Base-by-base conservation (phyloP, 306 rosid species). In the Lathyrus sativus region DNA sequence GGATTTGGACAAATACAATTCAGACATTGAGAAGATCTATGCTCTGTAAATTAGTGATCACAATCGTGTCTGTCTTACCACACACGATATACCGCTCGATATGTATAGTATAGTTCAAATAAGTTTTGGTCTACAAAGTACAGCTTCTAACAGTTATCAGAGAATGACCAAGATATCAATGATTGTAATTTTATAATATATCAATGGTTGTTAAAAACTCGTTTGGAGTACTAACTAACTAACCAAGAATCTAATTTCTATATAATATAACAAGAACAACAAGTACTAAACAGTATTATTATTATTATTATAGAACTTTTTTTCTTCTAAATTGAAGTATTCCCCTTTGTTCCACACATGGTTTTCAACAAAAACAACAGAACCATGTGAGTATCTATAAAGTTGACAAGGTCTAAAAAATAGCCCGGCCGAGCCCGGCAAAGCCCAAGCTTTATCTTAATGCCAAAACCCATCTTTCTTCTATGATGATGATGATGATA, bases 21-120 rank as follows among this genome's bases (percentile, higher is more conserved):
- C 99, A 8, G 97, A 93, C 57, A 65, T 81, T 14, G 99, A 93
- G 65, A 93, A 76, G 79, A 90, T 93, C 24, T 88, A 78, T 71
- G 99, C 99, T 18, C 28, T 93, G 62, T 92, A 76, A 83, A 58
- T 48, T 56, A 38, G 50, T 26, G 24, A 77, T 46, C 31, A 1
- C 38, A 33, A 6, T 6, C 38, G 38, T 33, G 35, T 31, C 35
- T 26, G 51, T 14, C 4, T 48, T 59, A 31, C 53, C 55, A 11
- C 45, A 35, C 39, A n/a, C 39, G 39, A 64, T 29, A 64, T 26
- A 60, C 11, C 15, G 5, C 15, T 1, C 2, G 15, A 61, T 17
- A 19, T 61, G 67, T 62, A 62, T 62, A 62, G 51, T 22, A 62
- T 41, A 24, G 17, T 39, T 33, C 67, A 41, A 62, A 7, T 62